A percentile compares a stretch with the other conserved stretches of the same genome.
Evolutionary conservation across 31 red algal species (phyloP).

Genomic region (Asparagopsis taxiformis): DNA sequence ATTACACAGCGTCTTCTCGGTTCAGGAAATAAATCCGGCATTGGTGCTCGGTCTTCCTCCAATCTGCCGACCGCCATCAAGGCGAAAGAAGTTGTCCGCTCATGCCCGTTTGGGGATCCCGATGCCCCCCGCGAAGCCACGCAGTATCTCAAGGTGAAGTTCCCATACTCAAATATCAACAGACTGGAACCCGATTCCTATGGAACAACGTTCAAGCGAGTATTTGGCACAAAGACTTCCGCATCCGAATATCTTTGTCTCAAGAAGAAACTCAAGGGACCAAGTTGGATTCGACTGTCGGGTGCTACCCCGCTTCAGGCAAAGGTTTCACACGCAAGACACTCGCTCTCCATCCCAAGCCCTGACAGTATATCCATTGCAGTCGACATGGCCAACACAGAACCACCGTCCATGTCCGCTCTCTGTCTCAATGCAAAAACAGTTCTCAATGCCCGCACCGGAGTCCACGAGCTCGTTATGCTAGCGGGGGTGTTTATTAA

Average conservation of each 20-base stretch:
- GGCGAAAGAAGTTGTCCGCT: constrained; percentile 69
- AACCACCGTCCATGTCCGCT: constrained; percentile 57
- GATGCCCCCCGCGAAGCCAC: constrained; percentile 53
- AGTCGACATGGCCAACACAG: constrained; percentile 31
- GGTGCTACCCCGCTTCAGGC: constrained; percentile 33
- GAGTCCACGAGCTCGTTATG: constrained; percentile 75
- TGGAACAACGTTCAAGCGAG: constrained; percentile 77
- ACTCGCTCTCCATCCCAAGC: constrained; percentile 17
- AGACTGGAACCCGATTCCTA: constrained; percentile 28
- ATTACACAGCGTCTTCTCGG: constrained; percentile 32
- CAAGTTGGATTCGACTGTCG: constrained; percentile 78
- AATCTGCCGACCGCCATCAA: constrained; percentile 42
- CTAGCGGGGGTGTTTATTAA: constrained; percentile 58
- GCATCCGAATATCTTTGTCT: constrained; percentile 70
- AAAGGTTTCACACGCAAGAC: constrained; percentile 66
- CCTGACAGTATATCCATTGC: constrained; percentile 33
- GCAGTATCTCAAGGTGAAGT: constrained; percentile 88
- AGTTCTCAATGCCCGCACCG: constrained; percentile 42
- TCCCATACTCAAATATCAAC: constrained; percentile 62
- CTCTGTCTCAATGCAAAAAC: constrained; percentile 78
- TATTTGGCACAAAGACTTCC: constrained; percentile 77
- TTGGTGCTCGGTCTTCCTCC: constrained; percentile 10
- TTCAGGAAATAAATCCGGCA: constrained; percentile 5
- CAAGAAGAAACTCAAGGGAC: constrained; percentile 73
- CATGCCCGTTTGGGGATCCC: constrained; percentile 66